Evolutionary conservation across 2,329 filamentous ascomycete genomes (phyloP).

Genomic region (Mycocentrospora acerina): DNA sequence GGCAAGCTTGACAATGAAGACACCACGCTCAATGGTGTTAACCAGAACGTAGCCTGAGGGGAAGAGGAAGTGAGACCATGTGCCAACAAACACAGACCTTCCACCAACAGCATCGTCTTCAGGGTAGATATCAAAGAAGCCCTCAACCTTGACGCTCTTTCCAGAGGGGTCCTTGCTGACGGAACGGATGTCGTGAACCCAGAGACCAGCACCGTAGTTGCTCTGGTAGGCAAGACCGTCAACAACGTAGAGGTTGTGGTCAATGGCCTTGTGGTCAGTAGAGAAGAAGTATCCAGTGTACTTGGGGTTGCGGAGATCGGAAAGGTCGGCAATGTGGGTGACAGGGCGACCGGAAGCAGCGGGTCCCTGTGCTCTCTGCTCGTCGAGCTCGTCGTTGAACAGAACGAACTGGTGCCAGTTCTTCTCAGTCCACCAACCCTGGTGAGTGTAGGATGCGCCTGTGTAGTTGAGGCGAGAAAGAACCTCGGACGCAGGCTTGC

Average conservation of each 20-base stretch:
- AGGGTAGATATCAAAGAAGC: slow-evolving; percentile 47
- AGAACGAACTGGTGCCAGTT: slow-evolving; percentile 38
- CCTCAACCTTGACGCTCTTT: slow-evolving; percentile 42
- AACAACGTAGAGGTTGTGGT: slow-evolving; percentile 50
- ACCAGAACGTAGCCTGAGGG: slow-evolving; percentile 39
- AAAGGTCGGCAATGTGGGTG: slow-evolving; percentile 39
- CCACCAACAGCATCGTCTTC: slow-evolving; percentile 43
- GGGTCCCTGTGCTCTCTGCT: slow-evolving; percentile 28
- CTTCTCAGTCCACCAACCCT: slow-evolving; percentile 55
- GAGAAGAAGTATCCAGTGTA: slow-evolving; percentile 47
- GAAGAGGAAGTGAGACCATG: slow-evolving; percentile 45
- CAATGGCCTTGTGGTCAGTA: slow-evolving; percentile 39
- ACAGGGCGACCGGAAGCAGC: slow-evolving; percentile 35
- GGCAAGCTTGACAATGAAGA: slow-evolving; percentile 38
- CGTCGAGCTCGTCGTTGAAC: slow-evolving; percentile 38
- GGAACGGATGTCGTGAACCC: slow-evolving; percentile 43
- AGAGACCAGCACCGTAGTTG: slow-evolving; percentile 45
- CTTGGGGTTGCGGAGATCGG: slow-evolving; percentile 36
- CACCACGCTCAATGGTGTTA: slow-evolving; percentile 43
- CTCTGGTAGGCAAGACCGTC: slow-evolving; percentile 45
- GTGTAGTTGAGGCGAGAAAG: slow-evolving; percentile 57
- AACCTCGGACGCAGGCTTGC: slow-evolving; percentile 58
- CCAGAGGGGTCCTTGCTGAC: slow-evolving; percentile 43
- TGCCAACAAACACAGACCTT: slow-evolving; percentile 44
- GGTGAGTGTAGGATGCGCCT: slow-evolving; percentile 59